These are phyloP conservation scores for Begonia peltatifolia DNA, from an alignment of 306 rosid genomes.

Conservation along the genomic window DNA sequence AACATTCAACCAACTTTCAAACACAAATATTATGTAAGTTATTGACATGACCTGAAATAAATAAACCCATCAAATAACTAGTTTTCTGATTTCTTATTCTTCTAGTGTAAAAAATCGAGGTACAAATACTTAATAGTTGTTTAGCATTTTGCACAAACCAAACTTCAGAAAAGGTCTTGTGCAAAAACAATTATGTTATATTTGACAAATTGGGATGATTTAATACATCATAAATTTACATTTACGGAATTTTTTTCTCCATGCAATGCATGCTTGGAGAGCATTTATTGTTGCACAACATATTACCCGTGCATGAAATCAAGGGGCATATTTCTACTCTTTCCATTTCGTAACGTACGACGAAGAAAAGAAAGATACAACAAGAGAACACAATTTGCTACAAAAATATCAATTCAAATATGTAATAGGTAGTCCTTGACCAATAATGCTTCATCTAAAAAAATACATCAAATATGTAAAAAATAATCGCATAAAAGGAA, in stretches of 20 bases:
- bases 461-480: background rate
- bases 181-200: too few species aligned
- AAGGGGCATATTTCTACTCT: slow-evolving; percentile 38
- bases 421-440: background rate
- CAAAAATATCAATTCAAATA: slow-evolving; percentile 5
- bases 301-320: slow-evolving; percentile 42
- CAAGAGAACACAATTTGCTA: slow-evolving; percentile 58
- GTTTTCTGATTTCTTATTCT: too few species aligned
- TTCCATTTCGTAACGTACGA: slow-evolving; percentile 48
- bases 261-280: slow-evolving; percentile 63
- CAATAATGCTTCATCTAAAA: background rate
- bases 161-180: too few species aligned
- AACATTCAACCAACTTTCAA: slow-evolving; percentile 48
- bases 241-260: slow-evolving; percentile 70
- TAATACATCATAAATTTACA: background rate
- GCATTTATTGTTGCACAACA: slow-evolving; percentile 50
- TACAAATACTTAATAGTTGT: too few species aligned
- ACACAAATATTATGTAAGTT: slow-evolving; percentile 48
- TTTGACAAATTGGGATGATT: too few species aligned
- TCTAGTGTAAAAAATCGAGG: too few species aligned
- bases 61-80: too few species aligned
- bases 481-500: background rate
- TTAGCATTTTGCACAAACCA: too few species aligned
- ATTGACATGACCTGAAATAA: slow-evolving; percentile 35
- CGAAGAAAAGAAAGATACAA: slow-evolving; percentile 61